phyloP scores from a whole-genome alignment of 2,329 filamentous ascomycete genomes.

The Colletotrichum navitas region DNA sequence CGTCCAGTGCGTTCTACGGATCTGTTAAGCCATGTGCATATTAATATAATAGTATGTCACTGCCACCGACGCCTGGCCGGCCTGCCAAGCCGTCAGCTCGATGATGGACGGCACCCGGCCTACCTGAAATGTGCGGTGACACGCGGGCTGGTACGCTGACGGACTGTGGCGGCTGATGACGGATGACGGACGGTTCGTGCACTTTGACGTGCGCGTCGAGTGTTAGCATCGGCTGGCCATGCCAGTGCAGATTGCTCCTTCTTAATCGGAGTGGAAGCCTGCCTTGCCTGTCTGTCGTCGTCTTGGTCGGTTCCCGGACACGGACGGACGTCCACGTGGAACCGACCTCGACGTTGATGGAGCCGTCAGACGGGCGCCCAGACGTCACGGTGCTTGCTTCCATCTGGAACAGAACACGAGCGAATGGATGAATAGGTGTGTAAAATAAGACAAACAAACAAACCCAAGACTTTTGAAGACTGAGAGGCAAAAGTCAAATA shows the following conservation, averaged over 20 bases:
- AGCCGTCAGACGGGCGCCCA: neutral
- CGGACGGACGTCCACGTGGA: neutral
- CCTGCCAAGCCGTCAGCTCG: neutral
- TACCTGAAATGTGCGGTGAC: conserved; percentile 4
- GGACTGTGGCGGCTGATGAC: neutral
- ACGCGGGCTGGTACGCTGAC: neutral
- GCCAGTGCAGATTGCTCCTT: conserved; percentile 4
- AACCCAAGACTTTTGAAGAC: neutral
- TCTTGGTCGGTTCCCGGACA: neutral
- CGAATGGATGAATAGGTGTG: neutral
- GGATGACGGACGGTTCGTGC: neutral
- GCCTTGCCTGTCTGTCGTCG: too few species aligned
- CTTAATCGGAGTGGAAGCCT: too few species aligned
- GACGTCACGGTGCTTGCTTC: neutral
- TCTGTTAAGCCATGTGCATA: conserved; percentile 19
- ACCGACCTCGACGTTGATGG: neutral
- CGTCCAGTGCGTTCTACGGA: conserved; percentile 4
- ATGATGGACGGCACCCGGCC: conserved; percentile 1
- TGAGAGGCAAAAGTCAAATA: neutral
- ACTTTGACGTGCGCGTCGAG: neutral
- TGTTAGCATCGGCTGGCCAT: neutral
- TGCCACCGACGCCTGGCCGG: neutral
- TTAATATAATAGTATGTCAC: neutral
- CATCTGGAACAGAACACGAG: neutral
- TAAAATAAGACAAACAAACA: too few species aligned